Evolutionary conservation across 2,329 filamentous ascomycete species (phyloP).

Genomic region (Cercospora sp.): DNA sequence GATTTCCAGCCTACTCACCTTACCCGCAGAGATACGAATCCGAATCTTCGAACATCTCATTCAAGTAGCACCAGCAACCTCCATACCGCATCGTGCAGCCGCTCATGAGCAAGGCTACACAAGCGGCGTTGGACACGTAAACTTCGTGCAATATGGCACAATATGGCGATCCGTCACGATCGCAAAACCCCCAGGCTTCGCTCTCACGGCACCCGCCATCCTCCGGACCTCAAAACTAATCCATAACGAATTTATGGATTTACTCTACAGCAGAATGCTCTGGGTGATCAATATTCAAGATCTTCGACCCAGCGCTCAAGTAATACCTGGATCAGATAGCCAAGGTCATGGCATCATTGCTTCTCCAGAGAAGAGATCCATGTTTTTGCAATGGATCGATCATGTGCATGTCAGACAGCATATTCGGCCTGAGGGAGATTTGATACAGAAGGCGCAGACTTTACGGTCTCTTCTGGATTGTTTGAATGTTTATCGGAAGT

Average conservation of each 20-base stretch:
- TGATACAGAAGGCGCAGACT: constrained; percentile 17
- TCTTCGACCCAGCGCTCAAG: constrained; percentile 1
- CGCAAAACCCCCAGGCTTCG: constrained; percentile 19
- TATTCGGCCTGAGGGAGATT: constrained; percentile 18
- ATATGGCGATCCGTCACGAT: constrained; percentile 19
- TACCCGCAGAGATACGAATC: constrained; percentile 17
- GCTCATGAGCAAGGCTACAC: constrained; percentile 13
- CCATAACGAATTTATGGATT: constrained; percentile 18
- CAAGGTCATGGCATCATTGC: neutral
- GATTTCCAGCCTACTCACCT: neutral
- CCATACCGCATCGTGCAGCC: constrained; percentile 5
- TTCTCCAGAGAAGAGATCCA: constrained; percentile 1
- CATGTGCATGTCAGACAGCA: constrained; percentile 21
- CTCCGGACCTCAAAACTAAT: constrained; percentile 16
- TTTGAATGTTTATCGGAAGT: constrained; percentile 16
- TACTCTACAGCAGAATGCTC: constrained; percentile 19
- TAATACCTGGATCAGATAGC: neutral
- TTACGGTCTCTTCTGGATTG: constrained; percentile 14
- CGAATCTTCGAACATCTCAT: constrained; percentile 13
- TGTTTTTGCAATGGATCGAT: constrained; percentile 19
- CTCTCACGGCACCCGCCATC: constrained; percentile 8
- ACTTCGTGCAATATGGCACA: constrained; percentile 1
- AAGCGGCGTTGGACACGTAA: constrained; percentile 14
- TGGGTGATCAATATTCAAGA: constrained; percentile 21
- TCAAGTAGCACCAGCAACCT: neutral